Evolutionary conservation across 495 filamentous ascomycete genomes (phyloP), one percentile per base, ranked within the genome.

Genomic region (Aspergillus indologenus): DNA sequence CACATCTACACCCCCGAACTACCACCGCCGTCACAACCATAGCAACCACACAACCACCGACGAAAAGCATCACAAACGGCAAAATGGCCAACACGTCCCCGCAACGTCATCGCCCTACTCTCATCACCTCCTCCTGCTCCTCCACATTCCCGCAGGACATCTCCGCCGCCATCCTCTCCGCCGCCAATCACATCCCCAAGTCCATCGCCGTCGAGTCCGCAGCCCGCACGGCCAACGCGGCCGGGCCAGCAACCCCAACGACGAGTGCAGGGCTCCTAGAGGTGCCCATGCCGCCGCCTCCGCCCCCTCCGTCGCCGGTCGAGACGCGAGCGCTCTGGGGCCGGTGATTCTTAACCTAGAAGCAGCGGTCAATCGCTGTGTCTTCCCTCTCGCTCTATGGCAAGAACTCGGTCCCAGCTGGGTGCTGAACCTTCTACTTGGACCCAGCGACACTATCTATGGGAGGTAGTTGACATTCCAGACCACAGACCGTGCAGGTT

Each of bases 291-390:
- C 77, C 80, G 8, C 76, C 79, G 7, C 61, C 61, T 11, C 34
- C 34, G 6, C 80, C 79, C 7, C 79, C 79, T 18, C 80, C 80
- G 5, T 79, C 75, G 2, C 80, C 79, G 0, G 76, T 80, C 53
- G 68, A 70, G 51, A 77, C 73, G 42, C 65, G 52, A 18, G 31
- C 20, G 31, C 31, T 42, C 18, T 40, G 18, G 26, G 49, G n/a
- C 31, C 26, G n/a, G 23, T 53, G 34, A 40, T 40, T 40, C 12
- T 15, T 29, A 3, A 11, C 12, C 12, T 40, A 8, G 34, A 4
- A 9, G 5, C 34, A 11, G 34, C 12, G n/a, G n/a, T n/a, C n/a
- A n/a, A n/a, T n/a, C n/a, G n/a, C n/a, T n/a, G n/a, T n/a, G n/a
- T n/a, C n/a, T n/a, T n/a, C n/a, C n/a, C n/a, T n/a, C n/a, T n/a